Evolutionary conservation across 2,329 filamentous ascomycete species (phyloP), one percentile per base, ranked within the genome.

Genomic region (Diaporthe citriasiana): DNA sequence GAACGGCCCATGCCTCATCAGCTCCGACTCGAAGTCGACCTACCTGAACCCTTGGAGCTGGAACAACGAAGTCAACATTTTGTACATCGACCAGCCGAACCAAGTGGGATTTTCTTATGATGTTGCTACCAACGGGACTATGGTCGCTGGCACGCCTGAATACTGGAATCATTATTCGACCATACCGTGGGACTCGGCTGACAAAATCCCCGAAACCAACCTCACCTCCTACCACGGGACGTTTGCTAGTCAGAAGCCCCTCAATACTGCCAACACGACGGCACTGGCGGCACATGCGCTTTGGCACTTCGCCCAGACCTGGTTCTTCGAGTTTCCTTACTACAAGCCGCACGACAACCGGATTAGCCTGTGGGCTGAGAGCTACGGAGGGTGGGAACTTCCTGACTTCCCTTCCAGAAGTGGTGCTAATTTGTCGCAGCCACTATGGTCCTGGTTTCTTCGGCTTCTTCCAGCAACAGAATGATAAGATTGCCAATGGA

Each of bases 261-360:
- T 80, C 35, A 79, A 80, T 38, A 89, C 88, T 3, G 82, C 87
- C 17, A 87, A 87, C 73, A 87, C 85, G 1, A 87, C 86, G 12
- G 81, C 82, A 19, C 85, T 86, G 66, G 87, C 87, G 3, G 88
- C 88, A n/a, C 84, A 84, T 73, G 86, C 89, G 9, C 82, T 89
- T 4, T 92, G 90, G 90, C 88, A 92, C 78, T 91, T 92, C 76
- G 81, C 90, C n/a, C 89, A 91, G 78, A 85, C 83, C 10, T 90
- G 88, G 83, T 79, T 92, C 77, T 85, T 83, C 15, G 83, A 86
- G 72, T 90, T 90, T 73, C 88, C 89, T 0, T 83, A 85, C 68
- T 90, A 90, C 80, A 86, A 86, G 71, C 85, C 85, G 7, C 82
- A 82, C 5, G 80, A 82, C 25, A 79, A 77, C 66, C 70, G 72